Percentiles rank a stretch among this genome's conserved stretches.
Evolutionary conservation across 1,284 basidiomycete genomes (phyloP).

Genomic region (Trametes polyzona): DNA sequence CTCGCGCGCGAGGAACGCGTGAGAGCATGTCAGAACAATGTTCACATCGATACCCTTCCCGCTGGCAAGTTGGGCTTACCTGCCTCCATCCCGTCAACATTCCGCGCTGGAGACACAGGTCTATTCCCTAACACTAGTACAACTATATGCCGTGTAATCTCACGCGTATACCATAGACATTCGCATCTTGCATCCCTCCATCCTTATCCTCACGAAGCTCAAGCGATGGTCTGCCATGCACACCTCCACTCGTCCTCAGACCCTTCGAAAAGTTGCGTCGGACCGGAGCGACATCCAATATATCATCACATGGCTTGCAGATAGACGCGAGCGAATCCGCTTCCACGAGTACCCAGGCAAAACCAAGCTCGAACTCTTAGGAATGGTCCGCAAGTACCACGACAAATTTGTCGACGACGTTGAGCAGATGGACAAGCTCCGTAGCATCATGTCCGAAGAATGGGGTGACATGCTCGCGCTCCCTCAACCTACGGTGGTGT

Average conservation of each 20-base stretch:
- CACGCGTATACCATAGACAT: conserved; percentile 24
- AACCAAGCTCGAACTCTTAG: conserved; percentile 32
- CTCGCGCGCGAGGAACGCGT: conserved; percentile 19
- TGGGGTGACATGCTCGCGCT: conserved; percentile 16
- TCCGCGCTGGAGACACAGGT: conserved; percentile 12
- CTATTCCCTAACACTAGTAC: neutral
- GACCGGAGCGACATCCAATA: conserved; percentile 34
- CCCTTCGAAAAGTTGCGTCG: conserved; percentile 29
- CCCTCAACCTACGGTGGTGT: neutral
- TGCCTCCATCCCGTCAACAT: conserved; percentile 24
- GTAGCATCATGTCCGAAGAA: conserved; percentile 13
- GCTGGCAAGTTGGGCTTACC: conserved; percentile 38
- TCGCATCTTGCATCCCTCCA: conserved; percentile 35
- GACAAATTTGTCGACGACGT: conserved; percentile 22
- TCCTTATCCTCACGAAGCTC: conserved; percentile 41
- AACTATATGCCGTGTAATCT: neutral
- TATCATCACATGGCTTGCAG: conserved; percentile 35
- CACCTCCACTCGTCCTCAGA: conserved; percentile 35
- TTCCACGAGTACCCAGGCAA: conserved; percentile 38
- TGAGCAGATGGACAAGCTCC: conserved; percentile 12
- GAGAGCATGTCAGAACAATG: conserved; percentile 31
- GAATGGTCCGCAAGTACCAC: conserved; percentile 28
- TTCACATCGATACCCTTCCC: conserved; percentile 36
- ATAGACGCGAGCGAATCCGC: conserved; percentile 28
- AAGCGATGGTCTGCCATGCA: conserved; percentile 37